These are phyloP conservation scores for Kodamaea derodonti DNA, from an alignment of 1,139 yeast genomes.

Conservation along the genomic window DNA sequence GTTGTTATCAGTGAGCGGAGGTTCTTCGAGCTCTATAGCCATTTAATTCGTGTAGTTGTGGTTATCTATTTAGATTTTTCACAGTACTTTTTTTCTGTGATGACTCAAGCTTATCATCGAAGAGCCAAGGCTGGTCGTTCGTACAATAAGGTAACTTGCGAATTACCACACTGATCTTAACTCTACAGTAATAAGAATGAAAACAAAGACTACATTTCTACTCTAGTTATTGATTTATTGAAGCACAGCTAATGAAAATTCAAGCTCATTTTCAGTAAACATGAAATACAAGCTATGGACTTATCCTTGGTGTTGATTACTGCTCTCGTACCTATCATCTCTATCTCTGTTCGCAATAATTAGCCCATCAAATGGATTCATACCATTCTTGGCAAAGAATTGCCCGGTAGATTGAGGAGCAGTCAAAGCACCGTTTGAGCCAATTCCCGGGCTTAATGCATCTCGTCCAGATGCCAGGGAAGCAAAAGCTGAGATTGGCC, in stretches of 20 bases:
- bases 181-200: too few relatives aligned
- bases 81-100: too few relatives aligned
- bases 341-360: slow-evolving; percentile 26
- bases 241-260: too few relatives aligned
- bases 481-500: slow-evolving; percentile 5
- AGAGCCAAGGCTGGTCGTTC: too few relatives aligned
- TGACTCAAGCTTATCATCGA: too few relatives aligned
- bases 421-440: slow-evolving; percentile 14
- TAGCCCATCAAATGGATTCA: slow-evolving; percentile 42
- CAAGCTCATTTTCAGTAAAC: too few relatives aligned
- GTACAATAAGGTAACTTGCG: too few relatives aligned
- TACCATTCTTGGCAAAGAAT: slow-evolving; percentile 33
- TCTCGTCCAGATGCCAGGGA: slow-evolving; percentile 1
- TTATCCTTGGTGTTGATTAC: too few relatives aligned
- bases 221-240: too few relatives aligned
- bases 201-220: too few relatives aligned
- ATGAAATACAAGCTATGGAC: too few relatives aligned
- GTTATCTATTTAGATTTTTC: slow-evolving; percentile 3
- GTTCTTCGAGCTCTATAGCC: slow-evolving; percentile 48
- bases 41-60: slow-evolving; percentile 14
- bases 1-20: slow-evolving; percentile 34
- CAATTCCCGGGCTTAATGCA: slow-evolving; percentile 16
- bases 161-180: too few relatives aligned
- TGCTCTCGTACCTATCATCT: slow-evolving; percentile 6
- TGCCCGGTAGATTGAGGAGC: slow-evolving; percentile 40